Conservation (phyloP, 176 grass and related monocot species). For the Metroxylon sagu region DNA sequence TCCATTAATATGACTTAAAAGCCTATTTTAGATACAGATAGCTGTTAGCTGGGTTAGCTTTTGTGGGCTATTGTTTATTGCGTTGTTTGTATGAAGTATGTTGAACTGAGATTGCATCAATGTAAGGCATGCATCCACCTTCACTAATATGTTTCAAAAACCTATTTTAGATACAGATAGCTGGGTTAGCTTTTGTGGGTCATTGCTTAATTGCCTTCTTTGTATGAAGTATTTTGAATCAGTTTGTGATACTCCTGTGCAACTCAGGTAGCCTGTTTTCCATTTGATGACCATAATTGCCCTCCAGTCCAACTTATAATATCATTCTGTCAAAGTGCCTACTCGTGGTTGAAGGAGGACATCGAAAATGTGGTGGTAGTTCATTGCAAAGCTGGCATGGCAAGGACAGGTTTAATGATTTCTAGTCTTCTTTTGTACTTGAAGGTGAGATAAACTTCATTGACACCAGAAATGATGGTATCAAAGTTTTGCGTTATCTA, state of each 20-base stretch:
- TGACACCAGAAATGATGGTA: too few species aligned
- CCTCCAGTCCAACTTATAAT: constrained; percentile 92
- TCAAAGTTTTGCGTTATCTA: constrained; percentile 10
- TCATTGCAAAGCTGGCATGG: constrained; percentile 98
- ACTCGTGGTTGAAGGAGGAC: constrained; percentile 98
- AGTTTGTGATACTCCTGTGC: not conserved
- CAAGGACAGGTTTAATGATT: constrained; percentile 96
- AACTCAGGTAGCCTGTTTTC: constrained; percentile 86
- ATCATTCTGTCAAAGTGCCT: constrained; percentile 97
- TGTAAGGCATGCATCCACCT: too few species aligned
- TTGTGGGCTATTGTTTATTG: not conserved
- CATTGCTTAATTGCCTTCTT: not conserved
- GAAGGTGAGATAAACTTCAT: constrained; percentile 46
- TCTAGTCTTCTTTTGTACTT: constrained; percentile 87
- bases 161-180: too few species aligned
- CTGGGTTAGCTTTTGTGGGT: not conserved
- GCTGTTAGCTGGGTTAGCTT: too few species aligned
- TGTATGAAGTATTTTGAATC: not conserved
- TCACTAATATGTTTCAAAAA: too few species aligned
- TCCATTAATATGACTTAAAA: too few species aligned
- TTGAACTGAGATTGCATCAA: not conserved
- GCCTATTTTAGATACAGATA: too few species aligned
- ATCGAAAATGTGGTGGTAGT: constrained; percentile 98
- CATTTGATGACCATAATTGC: constrained; percentile 98
- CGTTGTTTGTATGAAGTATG: not conserved